phyloP scores from a whole-genome alignment of 495 filamentous ascomycete genomes.

The Talaromyces trachyspermus region DNA sequence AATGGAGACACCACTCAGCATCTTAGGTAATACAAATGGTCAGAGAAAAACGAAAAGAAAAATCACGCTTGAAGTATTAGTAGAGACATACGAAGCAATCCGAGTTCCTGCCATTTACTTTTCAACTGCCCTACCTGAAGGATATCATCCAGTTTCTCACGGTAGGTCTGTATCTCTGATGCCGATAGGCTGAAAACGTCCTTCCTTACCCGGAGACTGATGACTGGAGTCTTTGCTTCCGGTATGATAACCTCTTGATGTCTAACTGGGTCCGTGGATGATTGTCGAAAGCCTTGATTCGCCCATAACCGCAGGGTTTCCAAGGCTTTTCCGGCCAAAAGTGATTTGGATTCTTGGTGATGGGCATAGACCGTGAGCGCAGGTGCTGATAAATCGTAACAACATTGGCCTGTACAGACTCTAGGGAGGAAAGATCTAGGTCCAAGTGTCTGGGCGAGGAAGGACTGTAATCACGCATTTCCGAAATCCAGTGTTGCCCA shows the following conservation, averaged over 20 bases:
- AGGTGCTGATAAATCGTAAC: conserved; percentile 14
- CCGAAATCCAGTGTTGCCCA: conserved; percentile 1
- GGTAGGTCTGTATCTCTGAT: conserved; percentile 10
- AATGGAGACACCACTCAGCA: not conserved
- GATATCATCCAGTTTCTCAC: conserved; percentile 13
- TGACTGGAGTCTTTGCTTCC: conserved; percentile 5
- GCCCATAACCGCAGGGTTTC: conserved; percentile 15
- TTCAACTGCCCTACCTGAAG: conserved; percentile 3
- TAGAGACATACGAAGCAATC: conserved; percentile 10
- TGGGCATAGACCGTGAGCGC: conserved; percentile 10
- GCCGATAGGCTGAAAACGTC: conserved; percentile 11
- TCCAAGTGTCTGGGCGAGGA: conserved; percentile 1
- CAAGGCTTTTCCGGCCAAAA: conserved; percentile 15
- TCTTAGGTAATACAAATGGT: too few relatives aligned
- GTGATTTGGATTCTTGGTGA: conserved; percentile 12
- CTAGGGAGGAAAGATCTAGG: conserved; percentile 9
- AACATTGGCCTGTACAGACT: conserved; percentile 8
- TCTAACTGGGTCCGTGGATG: conserved; percentile 2
- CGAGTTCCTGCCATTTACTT: conserved; percentile 17
- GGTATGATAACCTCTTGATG: conserved; percentile 9
- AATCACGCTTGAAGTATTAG: too few relatives aligned
- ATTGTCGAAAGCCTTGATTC: conserved; percentile 15
- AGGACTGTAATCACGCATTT: conserved; percentile 5
- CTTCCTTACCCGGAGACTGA: conserved; percentile 10
- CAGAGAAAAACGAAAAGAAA: too few relatives aligned